A percentile compares a stretch with the other conserved stretches of the same genome.
phyloP scores from a whole-genome alignment of 352 stramenopile genomes.

The Aphanomyces invadans region DNA sequence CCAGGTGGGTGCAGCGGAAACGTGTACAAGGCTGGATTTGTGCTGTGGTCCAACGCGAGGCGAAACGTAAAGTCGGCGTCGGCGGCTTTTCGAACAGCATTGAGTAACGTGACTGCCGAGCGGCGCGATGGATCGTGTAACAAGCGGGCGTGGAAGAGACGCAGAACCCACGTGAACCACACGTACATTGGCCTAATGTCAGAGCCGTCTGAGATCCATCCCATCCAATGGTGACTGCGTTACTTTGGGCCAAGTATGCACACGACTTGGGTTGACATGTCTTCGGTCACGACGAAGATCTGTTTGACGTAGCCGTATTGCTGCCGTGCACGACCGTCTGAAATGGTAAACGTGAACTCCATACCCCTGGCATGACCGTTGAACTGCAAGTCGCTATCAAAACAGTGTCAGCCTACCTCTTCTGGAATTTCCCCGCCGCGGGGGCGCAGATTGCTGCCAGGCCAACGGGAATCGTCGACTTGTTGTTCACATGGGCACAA shows the following conservation, averaged over 20 bases:
- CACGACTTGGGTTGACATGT: not conserved
- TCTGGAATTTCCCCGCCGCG: not conserved
- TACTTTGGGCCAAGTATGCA: constrained; percentile 15
- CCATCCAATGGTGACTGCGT: not conserved
- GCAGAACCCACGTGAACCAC: constrained; percentile 18
- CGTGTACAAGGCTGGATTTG: constrained; percentile 2
- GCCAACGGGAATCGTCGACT: constrained; percentile 3
- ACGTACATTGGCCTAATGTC: constrained; percentile 6
- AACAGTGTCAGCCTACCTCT: not conserved
- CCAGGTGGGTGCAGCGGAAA: constrained; percentile 16
- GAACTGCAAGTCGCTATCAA: not conserved
- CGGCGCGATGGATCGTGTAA: constrained; percentile 5
- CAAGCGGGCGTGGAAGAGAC: constrained; percentile 13
- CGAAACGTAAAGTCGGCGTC: not conserved
- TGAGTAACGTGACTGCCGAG: not conserved
- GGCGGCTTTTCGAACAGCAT: not conserved
- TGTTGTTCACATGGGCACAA: constrained; percentile 5
- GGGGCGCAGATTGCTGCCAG: constrained; percentile 11
- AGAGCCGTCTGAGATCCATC: too few species aligned
- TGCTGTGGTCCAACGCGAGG: not conserved
- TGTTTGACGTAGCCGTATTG: constrained; percentile 20
- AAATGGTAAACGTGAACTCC: constrained; percentile 24
- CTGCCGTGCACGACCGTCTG: constrained; percentile 2
- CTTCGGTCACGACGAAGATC: not conserved
- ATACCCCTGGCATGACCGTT: not conserved